phyloP scores from a whole-genome alignment of 2,329 filamentous ascomycete species.

The Calonectria montana region DNA sequence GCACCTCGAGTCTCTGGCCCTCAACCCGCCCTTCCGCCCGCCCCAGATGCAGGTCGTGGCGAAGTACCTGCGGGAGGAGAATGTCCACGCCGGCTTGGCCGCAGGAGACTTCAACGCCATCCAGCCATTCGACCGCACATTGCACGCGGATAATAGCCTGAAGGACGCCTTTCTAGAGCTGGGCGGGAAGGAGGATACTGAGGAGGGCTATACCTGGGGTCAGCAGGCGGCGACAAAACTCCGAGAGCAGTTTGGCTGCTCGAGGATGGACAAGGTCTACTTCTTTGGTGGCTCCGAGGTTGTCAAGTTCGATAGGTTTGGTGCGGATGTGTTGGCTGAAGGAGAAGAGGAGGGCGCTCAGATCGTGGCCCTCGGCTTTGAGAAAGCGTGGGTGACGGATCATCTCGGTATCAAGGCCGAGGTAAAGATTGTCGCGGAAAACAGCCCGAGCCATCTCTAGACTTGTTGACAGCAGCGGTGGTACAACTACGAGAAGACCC shows the following conservation, averaged over 20 bases:
- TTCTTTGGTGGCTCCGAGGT: constrained; percentile 52
- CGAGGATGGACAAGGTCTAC: constrained; percentile 65
- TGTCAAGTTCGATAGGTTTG: constrained; percentile 58
- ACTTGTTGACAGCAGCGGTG: background rate
- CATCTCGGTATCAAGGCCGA: constrained; percentile 51
- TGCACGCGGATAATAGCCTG: constrained; percentile 60
- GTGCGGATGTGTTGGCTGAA: constrained; percentile 52
- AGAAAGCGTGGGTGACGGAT: constrained; percentile 62
- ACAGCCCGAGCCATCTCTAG: constrained; percentile 18
- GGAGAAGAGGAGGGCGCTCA: constrained; percentile 45
- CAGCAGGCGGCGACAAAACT: constrained; percentile 58
- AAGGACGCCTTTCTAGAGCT: constrained; percentile 64
- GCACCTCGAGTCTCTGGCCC: constrained; percentile 66
- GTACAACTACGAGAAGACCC: background rate
- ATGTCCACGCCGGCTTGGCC: constrained; percentile 55
- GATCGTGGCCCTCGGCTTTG: constrained; percentile 44
- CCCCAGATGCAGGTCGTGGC: constrained; percentile 59
- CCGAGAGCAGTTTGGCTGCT: constrained; percentile 59
- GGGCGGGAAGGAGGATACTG: constrained; percentile 61
- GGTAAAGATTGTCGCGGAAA: constrained; percentile 14
- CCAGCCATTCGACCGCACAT: constrained; percentile 60
- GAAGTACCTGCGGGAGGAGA: constrained; percentile 52
- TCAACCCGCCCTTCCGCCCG: constrained; percentile 60
- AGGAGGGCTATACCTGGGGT: constrained; percentile 68
- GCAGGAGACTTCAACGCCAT: constrained; percentile 71